Conservation (phyloP, 1,284 basidiomycete genomes). For the Coniferiporia weirii region DNA sequence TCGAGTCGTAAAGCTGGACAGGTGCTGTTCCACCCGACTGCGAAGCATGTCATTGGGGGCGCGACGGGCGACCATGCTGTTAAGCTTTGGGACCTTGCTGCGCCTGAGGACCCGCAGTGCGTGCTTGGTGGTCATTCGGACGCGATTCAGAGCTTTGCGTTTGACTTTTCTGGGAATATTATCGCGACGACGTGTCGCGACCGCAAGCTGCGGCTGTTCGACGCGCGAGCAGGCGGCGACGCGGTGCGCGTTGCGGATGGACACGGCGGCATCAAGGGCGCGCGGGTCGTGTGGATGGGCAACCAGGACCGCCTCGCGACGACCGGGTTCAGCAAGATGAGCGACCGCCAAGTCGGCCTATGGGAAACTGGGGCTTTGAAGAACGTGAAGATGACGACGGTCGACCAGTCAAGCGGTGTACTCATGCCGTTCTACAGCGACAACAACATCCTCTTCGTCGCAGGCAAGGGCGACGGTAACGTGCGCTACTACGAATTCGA, state of each 20-base stretch:
- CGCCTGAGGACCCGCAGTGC: slow-evolving; percentile 56
- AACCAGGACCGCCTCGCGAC: slow-evolving; percentile 84
- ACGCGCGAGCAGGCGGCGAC: slow-evolving; percentile 75
- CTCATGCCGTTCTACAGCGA: slow-evolving; percentile 98
- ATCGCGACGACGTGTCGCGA: slow-evolving; percentile 84
- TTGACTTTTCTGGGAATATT: slow-evolving; percentile 78
- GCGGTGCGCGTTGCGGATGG: slow-evolving; percentile 81
- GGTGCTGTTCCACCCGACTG: slow-evolving; percentile 92
- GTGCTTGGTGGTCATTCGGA: slow-evolving; percentile 79
- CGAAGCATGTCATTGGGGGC: slow-evolving; percentile 80
- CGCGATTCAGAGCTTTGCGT: slow-evolving; percentile 83
- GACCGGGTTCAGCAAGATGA: slow-evolving; percentile 95
- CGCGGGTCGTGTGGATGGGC: slow-evolving; percentile 89
- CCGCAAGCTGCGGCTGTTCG: slow-evolving; percentile 88
- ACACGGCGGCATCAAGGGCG: slow-evolving; percentile 92
- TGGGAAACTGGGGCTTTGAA: slow-evolving; percentile 78
- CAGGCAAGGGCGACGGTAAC: slow-evolving; percentile 88
- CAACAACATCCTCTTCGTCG: slow-evolving; percentile 91
- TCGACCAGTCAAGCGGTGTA: slow-evolving; percentile 90
- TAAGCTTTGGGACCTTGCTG: slow-evolving; percentile 87
- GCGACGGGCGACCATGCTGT: slow-evolving; percentile 87
- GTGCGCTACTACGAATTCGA: slow-evolving; percentile 96
- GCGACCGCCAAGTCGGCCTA: slow-evolving; percentile 82
- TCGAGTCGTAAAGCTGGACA: slow-evolving; percentile 89
- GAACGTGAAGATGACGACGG: slow-evolving; percentile 69